Percentiles rank a stretch among this genome's conserved stretches.
These are phyloP conservation scores for Euphrasia arctica DNA, from an alignment of 305 asterid genomes.

Conservation along the genomic window DNA sequence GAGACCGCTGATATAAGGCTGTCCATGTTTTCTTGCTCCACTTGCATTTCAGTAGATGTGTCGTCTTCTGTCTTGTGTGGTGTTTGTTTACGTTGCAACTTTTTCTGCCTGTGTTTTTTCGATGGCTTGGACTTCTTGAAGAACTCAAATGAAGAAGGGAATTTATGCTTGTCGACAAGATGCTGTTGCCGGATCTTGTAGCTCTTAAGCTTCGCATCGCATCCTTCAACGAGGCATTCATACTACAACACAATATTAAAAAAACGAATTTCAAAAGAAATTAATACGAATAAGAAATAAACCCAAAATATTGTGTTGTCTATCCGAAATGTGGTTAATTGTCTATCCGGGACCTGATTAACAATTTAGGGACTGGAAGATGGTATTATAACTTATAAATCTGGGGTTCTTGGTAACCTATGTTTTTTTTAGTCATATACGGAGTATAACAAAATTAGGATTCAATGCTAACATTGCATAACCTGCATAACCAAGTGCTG, in stretches of 20 bases:
- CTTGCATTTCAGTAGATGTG: conserved; percentile 61
- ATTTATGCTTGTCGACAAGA: conserved; percentile 84
- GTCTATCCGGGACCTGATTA: background rate
- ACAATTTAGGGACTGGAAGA: too few relatives aligned
- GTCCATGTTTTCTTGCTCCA: conserved; percentile 65
- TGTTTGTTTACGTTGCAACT: conserved; percentile 36
- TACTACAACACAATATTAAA: conserved; percentile 43
- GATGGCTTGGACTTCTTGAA: conserved; percentile 75
- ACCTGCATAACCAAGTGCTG: background rate
- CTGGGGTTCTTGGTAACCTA: too few relatives aligned
- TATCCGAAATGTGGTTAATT: background rate
- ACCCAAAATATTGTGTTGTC: background rate
- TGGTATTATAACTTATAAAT: too few relatives aligned
- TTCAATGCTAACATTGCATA: background rate
- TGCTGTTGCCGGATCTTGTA: conserved; percentile 93
- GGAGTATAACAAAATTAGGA: too few relatives aligned
- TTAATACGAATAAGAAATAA: background rate
- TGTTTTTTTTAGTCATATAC: too few relatives aligned
- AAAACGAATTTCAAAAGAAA: background rate
- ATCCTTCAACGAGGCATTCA: conserved; percentile 97
- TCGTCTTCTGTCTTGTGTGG: conserved; percentile 33
- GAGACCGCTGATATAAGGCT: conserved; percentile 80
- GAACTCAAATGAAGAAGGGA: conserved; percentile 85
- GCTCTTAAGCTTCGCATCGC: conserved; percentile 75
- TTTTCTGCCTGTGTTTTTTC: conserved; percentile 74